These are phyloP conservation scores for Verticillium zaregamsianum DNA, from an alignment of 2,329 filamentous ascomycete genomes.

Conservation along the genomic window DNA sequence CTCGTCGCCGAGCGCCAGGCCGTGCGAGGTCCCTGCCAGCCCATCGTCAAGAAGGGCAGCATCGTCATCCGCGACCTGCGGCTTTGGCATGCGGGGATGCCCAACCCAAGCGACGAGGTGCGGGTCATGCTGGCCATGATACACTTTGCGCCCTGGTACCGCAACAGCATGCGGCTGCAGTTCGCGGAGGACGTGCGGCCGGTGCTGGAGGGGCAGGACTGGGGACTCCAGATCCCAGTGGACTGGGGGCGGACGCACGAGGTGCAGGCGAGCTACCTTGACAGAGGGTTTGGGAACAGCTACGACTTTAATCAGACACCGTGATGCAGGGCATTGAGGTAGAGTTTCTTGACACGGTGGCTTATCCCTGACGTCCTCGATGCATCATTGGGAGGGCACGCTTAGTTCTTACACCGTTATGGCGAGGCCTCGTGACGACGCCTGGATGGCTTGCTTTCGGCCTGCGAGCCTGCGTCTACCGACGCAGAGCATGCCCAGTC, in stretches of 20 bases:
- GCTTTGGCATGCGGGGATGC: constrained; percentile 62
- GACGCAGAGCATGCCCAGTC: no score
- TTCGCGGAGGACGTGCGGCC: constrained; percentile 45
- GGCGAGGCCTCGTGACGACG: no score
- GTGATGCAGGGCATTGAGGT: constrained; percentile 1
- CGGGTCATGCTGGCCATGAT: constrained; percentile 59
- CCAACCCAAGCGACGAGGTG: constrained; percentile 45
- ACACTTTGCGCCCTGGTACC: constrained; percentile 54
- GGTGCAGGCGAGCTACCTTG: constrained; percentile 43
- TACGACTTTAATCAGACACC: constrained; percentile 55
- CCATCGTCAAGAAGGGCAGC: constrained; percentile 47
- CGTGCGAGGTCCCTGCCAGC: constrained; percentile 42
- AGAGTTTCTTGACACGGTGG: no score
- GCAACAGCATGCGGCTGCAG: constrained; percentile 53
- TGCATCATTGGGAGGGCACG: no score
- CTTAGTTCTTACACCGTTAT: no score
- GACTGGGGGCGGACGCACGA: constrained; percentile 41
- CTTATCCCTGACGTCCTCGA: no score
- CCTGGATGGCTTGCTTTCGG: no score
- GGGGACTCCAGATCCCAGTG: constrained; percentile 44
- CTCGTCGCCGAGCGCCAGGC: constrained; percentile 32
- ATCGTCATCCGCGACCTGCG: constrained; percentile 55
- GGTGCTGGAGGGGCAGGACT: constrained; percentile 31
- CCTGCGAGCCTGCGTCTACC: no score
- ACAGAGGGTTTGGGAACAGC: constrained; percentile 55